Percentiles rank a stretch among this genome's conserved stretches.
Evolutionary conservation across 148 eudicot genomes (phyloP).

Genomic region (Rhododendron molle): DNA sequence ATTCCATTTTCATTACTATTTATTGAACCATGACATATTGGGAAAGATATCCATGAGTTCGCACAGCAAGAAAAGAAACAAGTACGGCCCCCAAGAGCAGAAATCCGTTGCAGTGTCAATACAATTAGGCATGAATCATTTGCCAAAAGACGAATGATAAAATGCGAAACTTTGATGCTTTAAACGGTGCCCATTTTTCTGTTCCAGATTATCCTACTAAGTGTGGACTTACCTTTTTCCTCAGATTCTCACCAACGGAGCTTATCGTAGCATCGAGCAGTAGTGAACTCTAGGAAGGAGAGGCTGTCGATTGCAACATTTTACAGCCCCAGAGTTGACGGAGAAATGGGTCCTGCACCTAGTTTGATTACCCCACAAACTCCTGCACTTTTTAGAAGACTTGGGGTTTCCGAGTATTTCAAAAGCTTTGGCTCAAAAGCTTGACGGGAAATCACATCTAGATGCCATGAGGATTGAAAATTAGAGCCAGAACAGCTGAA

Average conservation of each 20-base stretch:
- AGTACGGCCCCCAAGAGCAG: too few relatives aligned
- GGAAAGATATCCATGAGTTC: neutral
- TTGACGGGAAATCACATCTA: conserved; percentile 21
- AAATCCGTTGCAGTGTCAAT: too few relatives aligned
- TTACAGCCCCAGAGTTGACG: conserved; percentile 6
- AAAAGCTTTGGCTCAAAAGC: conserved; percentile 13
- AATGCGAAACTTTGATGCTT: neutral
- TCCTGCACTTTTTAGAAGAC: conserved; percentile 15
- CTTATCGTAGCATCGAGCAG: neutral
- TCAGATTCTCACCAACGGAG: conserved; percentile 3
- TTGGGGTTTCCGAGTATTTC: conserved; percentile 9
- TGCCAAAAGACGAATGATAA: neutral
- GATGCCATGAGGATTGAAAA: conserved; percentile 14
- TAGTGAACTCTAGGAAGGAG: neutral
- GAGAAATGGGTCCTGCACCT: conserved; percentile 20
- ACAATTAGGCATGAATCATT: too few relatives aligned
- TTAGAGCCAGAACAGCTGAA: neutral
- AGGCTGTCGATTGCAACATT: conserved; percentile 22
- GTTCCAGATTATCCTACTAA: neutral
- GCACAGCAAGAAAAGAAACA: too few relatives aligned
- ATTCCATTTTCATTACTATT: too few relatives aligned
- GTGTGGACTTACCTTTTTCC: neutral
- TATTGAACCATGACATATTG: too few relatives aligned
- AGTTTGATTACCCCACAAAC: conserved; percentile 12
- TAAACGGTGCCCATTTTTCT: neutral